A percentile compares a stretch with the other conserved stretches of the same genome.
Conservation (phyloP, 1,284 basidiomycete species). For the Cutaneotrichosporon sp. region DNA sequence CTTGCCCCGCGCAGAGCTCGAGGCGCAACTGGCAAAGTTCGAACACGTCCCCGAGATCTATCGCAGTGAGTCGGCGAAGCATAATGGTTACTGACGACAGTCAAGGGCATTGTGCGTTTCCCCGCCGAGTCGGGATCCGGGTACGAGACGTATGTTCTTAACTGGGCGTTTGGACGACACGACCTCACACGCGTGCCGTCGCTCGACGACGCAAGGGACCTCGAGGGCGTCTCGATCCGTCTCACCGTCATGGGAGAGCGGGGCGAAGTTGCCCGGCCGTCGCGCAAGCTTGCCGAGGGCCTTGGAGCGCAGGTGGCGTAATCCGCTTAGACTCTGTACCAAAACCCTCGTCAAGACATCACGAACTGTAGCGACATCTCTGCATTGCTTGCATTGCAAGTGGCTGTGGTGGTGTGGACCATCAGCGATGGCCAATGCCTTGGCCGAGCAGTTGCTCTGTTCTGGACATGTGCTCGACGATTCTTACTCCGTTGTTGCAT, state of each 20-base stretch:
- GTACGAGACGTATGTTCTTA: slow-evolving; percentile 59
- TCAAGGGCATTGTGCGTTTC: slow-evolving; percentile 72
- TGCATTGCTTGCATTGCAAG: too few species aligned
- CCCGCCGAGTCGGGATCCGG: slow-evolving; percentile 15
- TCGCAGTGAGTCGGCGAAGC: slow-evolving; percentile 29
- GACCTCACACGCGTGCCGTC: slow-evolving; percentile 56
- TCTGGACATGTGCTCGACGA: too few species aligned
- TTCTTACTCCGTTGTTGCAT: too few species aligned
- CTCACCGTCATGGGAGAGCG: slow-evolving; percentile 83
- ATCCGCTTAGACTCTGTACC: not conserved
- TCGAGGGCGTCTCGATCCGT: slow-evolving; percentile 51
- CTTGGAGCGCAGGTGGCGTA: slow-evolving; percentile 49
- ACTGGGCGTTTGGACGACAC: slow-evolving; percentile 84
- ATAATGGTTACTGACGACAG: slow-evolving; percentile 24
- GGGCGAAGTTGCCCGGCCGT: slow-evolving; percentile 64
- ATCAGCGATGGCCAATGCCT: too few species aligned
- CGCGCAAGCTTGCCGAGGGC: slow-evolving; percentile 56
- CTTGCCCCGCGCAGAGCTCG: slow-evolving; percentile 24
- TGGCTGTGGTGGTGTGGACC: too few species aligned
- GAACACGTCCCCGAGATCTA: slow-evolving; percentile 49
- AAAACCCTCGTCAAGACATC: not conserved
- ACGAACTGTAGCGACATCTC: too few species aligned
- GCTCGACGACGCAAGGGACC: slow-evolving; percentile 40
- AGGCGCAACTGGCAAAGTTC: slow-evolving; percentile 54
- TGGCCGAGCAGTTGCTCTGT: too few species aligned